Evolutionary conservation across 2,329 filamentous ascomycete genomes (phyloP).

Genomic region (Arthroderma sp.): DNA sequence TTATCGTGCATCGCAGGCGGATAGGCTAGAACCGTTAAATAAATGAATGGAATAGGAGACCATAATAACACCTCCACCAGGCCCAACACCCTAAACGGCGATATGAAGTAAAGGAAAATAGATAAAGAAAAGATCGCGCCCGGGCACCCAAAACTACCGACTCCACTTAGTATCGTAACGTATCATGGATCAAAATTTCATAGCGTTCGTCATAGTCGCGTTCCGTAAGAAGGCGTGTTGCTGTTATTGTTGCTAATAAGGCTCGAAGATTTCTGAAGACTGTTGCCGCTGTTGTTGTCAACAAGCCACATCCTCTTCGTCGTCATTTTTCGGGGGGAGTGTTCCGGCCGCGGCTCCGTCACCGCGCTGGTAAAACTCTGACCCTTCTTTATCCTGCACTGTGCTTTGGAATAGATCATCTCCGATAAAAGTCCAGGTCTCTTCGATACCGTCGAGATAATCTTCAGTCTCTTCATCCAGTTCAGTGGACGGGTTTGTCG

Average conservation of each 20-base stretch:
- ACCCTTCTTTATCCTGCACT: background rate
- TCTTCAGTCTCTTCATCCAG: slow-evolving; percentile 30
- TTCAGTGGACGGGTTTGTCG: slow-evolving; percentile 20
- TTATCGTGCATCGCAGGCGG: too few species aligned
- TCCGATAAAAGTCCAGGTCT: slow-evolving; percentile 86
- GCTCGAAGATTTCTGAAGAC: too few species aligned
- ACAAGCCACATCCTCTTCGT: slow-evolving; percentile 8
- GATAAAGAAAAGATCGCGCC: too few species aligned
- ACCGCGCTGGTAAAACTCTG: slow-evolving; percentile 5
- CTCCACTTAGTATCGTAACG: too few species aligned
- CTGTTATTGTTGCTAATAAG: too few species aligned
- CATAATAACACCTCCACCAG: too few species aligned
- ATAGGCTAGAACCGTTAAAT: too few species aligned
- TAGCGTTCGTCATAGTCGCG: background rate
- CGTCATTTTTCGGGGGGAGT: background rate
- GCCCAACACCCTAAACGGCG: too few species aligned
- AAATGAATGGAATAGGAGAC: too few species aligned
- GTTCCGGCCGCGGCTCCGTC: slow-evolving; percentile 6
- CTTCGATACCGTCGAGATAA: slow-evolving; percentile 55
- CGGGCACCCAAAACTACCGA: too few species aligned
- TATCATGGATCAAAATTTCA: too few species aligned
- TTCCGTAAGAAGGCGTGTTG: background rate
- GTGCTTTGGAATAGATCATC: slow-evolving; percentile 19
- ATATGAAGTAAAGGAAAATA: too few species aligned
- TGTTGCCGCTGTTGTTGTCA: background rate